Conservation (phyloP, 2,329 filamentous ascomycete species). For the Pyricularia grisea region DNA sequence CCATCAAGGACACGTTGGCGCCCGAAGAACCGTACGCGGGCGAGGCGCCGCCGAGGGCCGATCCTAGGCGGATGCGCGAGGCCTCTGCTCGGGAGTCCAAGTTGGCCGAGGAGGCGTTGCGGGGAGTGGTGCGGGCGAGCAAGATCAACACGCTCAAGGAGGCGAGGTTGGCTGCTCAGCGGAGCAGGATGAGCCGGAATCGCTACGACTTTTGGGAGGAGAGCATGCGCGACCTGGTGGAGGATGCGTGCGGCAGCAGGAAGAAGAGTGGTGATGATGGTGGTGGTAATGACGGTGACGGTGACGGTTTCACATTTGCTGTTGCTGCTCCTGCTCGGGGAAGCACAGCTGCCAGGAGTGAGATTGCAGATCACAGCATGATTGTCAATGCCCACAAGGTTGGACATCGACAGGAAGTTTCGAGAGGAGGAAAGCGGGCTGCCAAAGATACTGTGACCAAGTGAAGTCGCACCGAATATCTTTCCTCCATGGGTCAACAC, state of each 20-base stretch:
- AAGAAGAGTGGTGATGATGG: conserved; percentile 3
- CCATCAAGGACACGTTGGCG: conserved; percentile 8
- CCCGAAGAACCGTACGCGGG: conserved; percentile 11
- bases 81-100: conserved; percentile 50
- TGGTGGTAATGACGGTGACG: conserved; percentile 6
- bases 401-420: conserved; percentile 44
- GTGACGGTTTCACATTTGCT: neutral
- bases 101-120: conserved; percentile 52
- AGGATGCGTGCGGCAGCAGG: conserved; percentile 16
- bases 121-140: conserved; percentile 49
- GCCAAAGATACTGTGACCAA: conserved; percentile 8
- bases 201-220: conserved; percentile 52
- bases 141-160: conserved; percentile 59
- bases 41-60: conserved; percentile 33
- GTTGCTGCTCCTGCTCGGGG: conserved; percentile 12
- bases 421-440: conserved; percentile 33
- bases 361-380: conserved; percentile 54
- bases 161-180: conserved; percentile 45
- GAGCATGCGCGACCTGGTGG: conserved; percentile 48
- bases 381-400: conserved; percentile 50
- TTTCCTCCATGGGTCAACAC: neutral
- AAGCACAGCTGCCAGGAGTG: conserved; percentile 23
- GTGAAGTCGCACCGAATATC: neutral
- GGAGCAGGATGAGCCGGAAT: conserved; percentile 40
- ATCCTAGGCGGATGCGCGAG: conserved; percentile 49